Conservation (phyloP, 345 rosid species). For the Citrus mangshanensis region DNA sequence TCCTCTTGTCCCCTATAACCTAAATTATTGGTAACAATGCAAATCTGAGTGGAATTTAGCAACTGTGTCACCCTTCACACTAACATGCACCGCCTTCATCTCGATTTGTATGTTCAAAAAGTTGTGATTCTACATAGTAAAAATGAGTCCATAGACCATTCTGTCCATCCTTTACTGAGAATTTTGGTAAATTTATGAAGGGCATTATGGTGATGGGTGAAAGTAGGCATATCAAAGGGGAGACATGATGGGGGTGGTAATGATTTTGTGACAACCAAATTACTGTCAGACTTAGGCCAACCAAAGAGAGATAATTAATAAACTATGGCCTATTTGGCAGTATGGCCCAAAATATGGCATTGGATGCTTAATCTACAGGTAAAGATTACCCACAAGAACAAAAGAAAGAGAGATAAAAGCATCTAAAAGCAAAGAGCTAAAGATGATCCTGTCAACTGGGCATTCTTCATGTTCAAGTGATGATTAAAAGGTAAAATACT, state of each 20-base stretch:
- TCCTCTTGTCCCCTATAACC: constrained; percentile 35
- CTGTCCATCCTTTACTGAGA: background rate
- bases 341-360: background rate
- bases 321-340: background rate
- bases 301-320: background rate
- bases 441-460: background rate
- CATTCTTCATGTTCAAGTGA: constrained; percentile 4
- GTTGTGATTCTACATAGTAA: background rate
- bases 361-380: constrained; percentile 8
- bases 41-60: background rate
- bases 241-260: background rate
- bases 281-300: background rate
- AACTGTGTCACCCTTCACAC: constrained; percentile 12
- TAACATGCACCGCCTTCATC: constrained; percentile 3
- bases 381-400: background rate
- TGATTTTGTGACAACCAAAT: background rate
- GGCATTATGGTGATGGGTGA: background rate
- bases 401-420: background rate
- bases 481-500: background rate
- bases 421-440: background rate
- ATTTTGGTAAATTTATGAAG: background rate
- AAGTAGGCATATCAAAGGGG: background rate
- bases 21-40: constrained; percentile 5
- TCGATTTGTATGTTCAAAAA: background rate
- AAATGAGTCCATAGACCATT: background rate